Base-by-base conservation (phyloP, 2,329 filamentous ascomycete genomes). In the Hypoxylon sp. region DNA sequence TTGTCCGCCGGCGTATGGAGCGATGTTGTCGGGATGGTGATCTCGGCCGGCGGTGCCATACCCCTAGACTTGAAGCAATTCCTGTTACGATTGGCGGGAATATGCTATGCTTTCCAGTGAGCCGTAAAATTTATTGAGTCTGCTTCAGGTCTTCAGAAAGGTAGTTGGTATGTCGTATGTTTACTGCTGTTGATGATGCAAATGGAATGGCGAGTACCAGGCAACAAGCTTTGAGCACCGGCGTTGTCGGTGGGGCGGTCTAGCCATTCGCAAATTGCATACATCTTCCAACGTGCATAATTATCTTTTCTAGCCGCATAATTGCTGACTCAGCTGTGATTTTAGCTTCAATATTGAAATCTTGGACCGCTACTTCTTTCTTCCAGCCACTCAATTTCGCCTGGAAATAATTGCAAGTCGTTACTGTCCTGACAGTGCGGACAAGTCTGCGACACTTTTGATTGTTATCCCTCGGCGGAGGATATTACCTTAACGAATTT, bases 11-110 rank as follows among this genome's bases (percentile, higher is more conserved):
- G 78, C 0, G 79, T 79, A 58, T 85, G 84, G 64, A 88, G 80
- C 70, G 87, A 89, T 54, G 89, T 90, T n/a, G 88, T 88, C 10
- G 89, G 89, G 72, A 91, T 91, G 67, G 87, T 88, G 77, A 92
- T 90, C 77, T 91, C 89, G 77, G 87, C 85, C 42, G 89, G 88
- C 58, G 89, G 89, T 69, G 88, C 87, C 89, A 91, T 91, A 69
- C 64, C 79, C 48, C 37, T 61, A 22, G 50, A 66, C 4, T 50
- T 37, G 30, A 51, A 51, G 40, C 53, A 60, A 60, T 58, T 56
- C 25, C 46, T 20, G 46, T 49, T 25, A 46, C 11, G 30, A 27
- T 44, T 50, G 44, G 25, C 22, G 51, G 33, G 25, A 50, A n/a
- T 48, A 44, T 10, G 17, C 46, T 54, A 14, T 42, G 2, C 2